Percentiles rank a stretch among this genome's conserved stretches.
These are phyloP conservation scores for Sisymbrium altissimum DNA, from an alignment of 345 rosid genomes.

Conservation along the genomic window DNA sequence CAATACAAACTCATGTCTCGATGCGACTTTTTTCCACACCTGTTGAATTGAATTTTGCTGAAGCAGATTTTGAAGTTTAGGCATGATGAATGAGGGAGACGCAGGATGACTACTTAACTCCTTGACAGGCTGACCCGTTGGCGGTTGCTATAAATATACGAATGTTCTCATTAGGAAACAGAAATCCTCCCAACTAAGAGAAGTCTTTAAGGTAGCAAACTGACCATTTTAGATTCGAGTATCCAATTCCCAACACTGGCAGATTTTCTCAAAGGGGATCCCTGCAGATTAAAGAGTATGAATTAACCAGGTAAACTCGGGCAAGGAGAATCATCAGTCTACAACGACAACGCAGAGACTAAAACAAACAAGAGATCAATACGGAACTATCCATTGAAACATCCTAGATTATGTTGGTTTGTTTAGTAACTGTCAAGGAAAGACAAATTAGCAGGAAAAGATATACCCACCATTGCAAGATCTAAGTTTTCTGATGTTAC, in stretches of 20 bases:
- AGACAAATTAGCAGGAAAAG: slow-evolving; percentile 15
- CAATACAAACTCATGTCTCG: neutral
- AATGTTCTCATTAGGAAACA: neutral
- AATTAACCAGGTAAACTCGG: slow-evolving; percentile 15
- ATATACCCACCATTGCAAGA: slow-evolving; percentile 69
- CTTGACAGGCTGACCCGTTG: slow-evolving; percentile 45
- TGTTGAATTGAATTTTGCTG: slow-evolving; percentile 83
- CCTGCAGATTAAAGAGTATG: slow-evolving; percentile 46
- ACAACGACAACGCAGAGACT: slow-evolving; percentile 19
- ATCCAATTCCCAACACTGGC: slow-evolving; percentile 95
- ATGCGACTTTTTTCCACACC: slow-evolving; percentile 38
- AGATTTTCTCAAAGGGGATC: slow-evolving; percentile 79
- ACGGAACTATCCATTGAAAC: slow-evolving; percentile 47
- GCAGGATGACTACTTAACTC: slow-evolving; percentile 39
- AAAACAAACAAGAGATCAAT: slow-evolving; percentile 3
- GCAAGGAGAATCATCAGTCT: neutral
- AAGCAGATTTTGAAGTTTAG: slow-evolving; percentile 82
- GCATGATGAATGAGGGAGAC: slow-evolving; percentile 50
- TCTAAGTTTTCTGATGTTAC: slow-evolving; percentile 97
- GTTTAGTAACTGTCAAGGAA: slow-evolving; percentile 38
- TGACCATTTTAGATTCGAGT: slow-evolving; percentile 56
- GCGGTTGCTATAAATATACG: slow-evolving; percentile 36
- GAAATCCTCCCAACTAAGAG: neutral
- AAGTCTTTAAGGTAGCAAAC: slow-evolving; percentile 37
- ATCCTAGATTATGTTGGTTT: slow-evolving; percentile 45